Evolutionary conservation across 306 rosid genomes (phyloP).

Genomic region (Rubus idaeus): DNA sequence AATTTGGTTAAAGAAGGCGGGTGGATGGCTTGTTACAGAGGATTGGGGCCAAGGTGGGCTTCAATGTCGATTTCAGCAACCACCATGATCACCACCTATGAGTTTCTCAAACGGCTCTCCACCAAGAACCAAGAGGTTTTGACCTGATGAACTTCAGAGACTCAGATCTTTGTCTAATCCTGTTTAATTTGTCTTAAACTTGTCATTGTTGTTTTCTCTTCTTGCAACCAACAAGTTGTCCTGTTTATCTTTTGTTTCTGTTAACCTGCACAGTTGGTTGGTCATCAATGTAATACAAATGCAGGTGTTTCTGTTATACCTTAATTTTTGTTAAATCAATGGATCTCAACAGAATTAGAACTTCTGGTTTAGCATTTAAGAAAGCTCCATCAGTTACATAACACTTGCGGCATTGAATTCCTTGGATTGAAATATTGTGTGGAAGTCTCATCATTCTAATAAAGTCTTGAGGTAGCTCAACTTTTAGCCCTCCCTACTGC

Average conservation of each 20-base stretch:
- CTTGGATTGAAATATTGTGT: background rate
- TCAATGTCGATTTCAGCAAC: constrained; percentile 92
- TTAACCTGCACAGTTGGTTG: constrained; percentile 4
- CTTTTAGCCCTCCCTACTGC: background rate
- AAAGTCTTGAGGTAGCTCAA: background rate
- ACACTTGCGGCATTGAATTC: background rate
- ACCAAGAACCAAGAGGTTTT: constrained; percentile 66
- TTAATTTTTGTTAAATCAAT: background rate
- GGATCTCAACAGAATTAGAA: background rate
- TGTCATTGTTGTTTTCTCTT: constrained; percentile 9
- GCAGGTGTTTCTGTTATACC: background rate
- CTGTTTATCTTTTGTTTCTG: background rate
- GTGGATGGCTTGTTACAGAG: constrained; percentile 87
- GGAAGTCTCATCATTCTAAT: background rate
- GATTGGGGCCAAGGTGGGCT: constrained; percentile 87
- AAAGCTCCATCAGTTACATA: constrained; percentile 1
- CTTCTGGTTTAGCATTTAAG: constrained; percentile 24
- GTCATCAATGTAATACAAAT: constrained; percentile 1
- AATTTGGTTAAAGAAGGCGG: constrained; percentile 83
- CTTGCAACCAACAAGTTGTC: constrained; percentile 21
- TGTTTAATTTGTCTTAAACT: constrained; percentile 18
- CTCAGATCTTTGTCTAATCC: constrained; percentile 29
- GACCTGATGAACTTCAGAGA: constrained; percentile 34
- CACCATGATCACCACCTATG: constrained; percentile 93
- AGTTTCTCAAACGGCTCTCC: constrained; percentile 80